Evolutionary conservation across 1,284 basidiomycete species (phyloP), one percentile per base, ranked within the genome.

Genomic region (Ceratobasidium sp.): DNA sequence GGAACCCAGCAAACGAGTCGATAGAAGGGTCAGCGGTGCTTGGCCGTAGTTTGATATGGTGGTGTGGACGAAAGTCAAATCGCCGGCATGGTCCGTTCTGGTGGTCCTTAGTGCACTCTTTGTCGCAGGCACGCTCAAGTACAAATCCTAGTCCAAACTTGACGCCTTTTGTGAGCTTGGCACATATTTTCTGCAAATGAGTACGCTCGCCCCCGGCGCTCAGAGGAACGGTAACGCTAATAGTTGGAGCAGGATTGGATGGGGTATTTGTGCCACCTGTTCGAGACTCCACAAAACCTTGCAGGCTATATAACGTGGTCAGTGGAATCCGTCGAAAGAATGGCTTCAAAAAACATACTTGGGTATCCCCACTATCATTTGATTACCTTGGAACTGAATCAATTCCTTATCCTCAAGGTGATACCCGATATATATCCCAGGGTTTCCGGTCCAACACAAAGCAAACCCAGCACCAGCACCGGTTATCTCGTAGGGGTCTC

Each of bases 391-490:
- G 65, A 98, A 88, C 82, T 98, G 96, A 50, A 97, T 84, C 36
- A 96, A 83, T 78, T 98, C 96, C 52, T 83, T 82, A 74, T 95
- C 89, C 10, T 85, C 82, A 77, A 97, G 96, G 52, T 85, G 84
- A 74, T 90, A 87, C 4, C 89, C 92, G 71, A 98, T 86, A 3
- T 87, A 84, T 67, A 97, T 82, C 67, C 87, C 86, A 10, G 94
- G 89, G 76, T 88, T 85, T 48, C 92, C 92, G 77, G 88, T 86
- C 93, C 93, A 98, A 46, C 90, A 90, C 41, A 97, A 85, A 5
- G 91, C 92, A 80, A 97, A 97, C 1, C 97, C 97, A 30, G 95
- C 91, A 6, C 94, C 97, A 60, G 85, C 81, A n/a, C 89, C 91
- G 34, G 84, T 81, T 39, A 95, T 83, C 41, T 85, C 82, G 79